phyloP scores from a whole-genome alignment of 2,329 filamentous ascomycete species.

The Xylariaceae sp. region DNA sequence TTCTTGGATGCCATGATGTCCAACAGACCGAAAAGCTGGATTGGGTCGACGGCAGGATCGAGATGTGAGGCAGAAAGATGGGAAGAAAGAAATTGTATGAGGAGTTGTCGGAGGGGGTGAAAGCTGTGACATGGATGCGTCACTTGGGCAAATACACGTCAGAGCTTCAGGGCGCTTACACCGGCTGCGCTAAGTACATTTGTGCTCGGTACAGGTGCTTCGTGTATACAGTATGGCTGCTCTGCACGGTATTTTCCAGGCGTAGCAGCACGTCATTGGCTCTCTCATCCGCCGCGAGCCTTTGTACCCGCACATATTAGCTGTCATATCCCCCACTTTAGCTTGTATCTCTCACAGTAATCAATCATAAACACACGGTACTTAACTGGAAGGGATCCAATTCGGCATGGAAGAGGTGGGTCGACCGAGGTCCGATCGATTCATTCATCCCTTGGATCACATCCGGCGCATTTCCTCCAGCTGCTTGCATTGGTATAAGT shows the following conservation, averaged over 20 bases:
- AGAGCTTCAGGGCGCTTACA: background rate
- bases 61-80: background rate
- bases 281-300: background rate
- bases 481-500: background rate
- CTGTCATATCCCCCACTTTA: too few relatives aligned
- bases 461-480: background rate
- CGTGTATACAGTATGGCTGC: background rate
- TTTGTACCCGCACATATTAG: too few relatives aligned
- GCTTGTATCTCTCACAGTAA: too few relatives aligned
- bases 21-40: slow-evolving; percentile 11
- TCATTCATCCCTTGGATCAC: background rate
- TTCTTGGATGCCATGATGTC: slow-evolving; percentile 61
- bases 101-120: slow-evolving; percentile 3
- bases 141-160: background rate
- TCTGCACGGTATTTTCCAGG: too few relatives aligned
- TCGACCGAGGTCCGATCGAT: background rate
- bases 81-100: background rate
- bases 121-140: background rate
- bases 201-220: background rate
- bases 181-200: too few relatives aligned
- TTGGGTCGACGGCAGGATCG: background rate
- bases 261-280: background rate
- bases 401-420: background rate
- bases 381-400: too few relatives aligned
- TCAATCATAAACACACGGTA: background rate